Evolutionary conservation across 2,329 filamentous ascomycete genomes (phyloP).

Genomic region (Grosmannia huntii): DNA sequence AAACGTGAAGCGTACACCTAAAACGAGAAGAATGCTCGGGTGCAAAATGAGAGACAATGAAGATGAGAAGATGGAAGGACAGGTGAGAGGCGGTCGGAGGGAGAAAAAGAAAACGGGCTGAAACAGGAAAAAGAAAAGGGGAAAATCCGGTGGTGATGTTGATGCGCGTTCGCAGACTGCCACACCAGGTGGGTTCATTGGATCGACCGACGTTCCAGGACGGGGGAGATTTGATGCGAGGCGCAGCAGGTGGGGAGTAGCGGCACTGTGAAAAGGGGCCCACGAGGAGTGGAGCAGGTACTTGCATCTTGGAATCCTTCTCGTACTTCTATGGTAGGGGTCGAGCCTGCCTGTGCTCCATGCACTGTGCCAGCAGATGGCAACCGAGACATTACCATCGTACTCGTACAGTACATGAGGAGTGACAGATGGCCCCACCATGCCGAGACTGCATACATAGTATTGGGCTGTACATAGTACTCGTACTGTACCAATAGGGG

Average conservation of each 20-base stretch:
- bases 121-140: constrained; percentile 2
- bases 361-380: not conserved
- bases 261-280: not conserved
- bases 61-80: not conserved
- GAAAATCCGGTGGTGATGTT: constrained; percentile 1
- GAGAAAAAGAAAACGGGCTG: not conserved
- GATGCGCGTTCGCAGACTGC: not conserved
- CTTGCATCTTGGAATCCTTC: not conserved
- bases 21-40: not conserved
- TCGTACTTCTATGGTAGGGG: not conserved
- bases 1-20: not conserved
- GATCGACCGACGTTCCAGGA: not conserved
- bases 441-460: not conserved
- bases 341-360: not conserved
- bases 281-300: not conserved
- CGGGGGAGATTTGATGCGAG: constrained; percentile 13
- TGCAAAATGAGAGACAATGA: not conserved
- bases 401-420: not conserved
- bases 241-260: constrained; percentile 8
- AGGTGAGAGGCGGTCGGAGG: not conserved
- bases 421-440: not conserved
- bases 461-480: not conserved
- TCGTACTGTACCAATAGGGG: not conserved
- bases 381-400: too few relatives aligned
- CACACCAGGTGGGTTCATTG: constrained; percentile 1